Evolutionary conservation across 2,329 filamentous ascomycete species (phyloP).

Genomic region (Albifimbria verrucaria): DNA sequence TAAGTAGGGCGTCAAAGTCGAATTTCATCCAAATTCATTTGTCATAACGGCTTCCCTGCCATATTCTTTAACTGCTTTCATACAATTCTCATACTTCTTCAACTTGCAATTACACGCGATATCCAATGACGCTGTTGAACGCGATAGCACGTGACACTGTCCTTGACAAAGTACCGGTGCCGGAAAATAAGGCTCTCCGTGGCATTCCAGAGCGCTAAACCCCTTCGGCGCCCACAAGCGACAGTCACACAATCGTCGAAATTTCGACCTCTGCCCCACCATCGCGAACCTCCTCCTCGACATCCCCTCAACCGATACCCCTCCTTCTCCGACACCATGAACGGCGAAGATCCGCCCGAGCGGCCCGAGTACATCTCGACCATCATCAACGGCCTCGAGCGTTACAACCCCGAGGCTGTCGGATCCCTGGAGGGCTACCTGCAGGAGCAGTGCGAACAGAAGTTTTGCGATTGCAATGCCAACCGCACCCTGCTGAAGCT

Average conservation of each 20-base stretch:
- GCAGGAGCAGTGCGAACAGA: conserved; percentile 88
- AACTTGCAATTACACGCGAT: no score
- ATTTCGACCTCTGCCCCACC: conserved; percentile 41
- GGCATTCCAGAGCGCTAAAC: conserved; percentile 24
- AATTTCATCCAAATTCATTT: no score
- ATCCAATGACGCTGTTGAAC: conserved; percentile 28
- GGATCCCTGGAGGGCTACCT: conserved; percentile 93
- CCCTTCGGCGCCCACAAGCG: conserved; percentile 35
- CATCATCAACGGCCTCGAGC: conserved; percentile 95
- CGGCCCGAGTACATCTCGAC: conserved; percentile 86
- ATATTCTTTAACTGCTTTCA: no score
- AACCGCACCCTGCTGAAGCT: conserved; percentile 95
- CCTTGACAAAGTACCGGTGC: conserved; percentile 9
- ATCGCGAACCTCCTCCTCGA: conserved; percentile 33
- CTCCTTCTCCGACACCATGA: conserved; percentile 46
- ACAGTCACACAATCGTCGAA: conserved; percentile 38
- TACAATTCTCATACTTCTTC: no score
- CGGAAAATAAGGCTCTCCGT: conserved; percentile 22
- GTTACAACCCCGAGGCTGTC: conserved; percentile 98
- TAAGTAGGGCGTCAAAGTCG: no score
- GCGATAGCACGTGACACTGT: conserved; percentile 31
- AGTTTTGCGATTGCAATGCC: conserved; percentile 93
- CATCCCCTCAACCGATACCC: conserved; percentile 19
- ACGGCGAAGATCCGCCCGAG: conserved; percentile 83
- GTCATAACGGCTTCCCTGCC: no score